Base-by-base conservation (phyloP, 2,329 filamentous ascomycete species). In the Xylariaceae sp. region DNA sequence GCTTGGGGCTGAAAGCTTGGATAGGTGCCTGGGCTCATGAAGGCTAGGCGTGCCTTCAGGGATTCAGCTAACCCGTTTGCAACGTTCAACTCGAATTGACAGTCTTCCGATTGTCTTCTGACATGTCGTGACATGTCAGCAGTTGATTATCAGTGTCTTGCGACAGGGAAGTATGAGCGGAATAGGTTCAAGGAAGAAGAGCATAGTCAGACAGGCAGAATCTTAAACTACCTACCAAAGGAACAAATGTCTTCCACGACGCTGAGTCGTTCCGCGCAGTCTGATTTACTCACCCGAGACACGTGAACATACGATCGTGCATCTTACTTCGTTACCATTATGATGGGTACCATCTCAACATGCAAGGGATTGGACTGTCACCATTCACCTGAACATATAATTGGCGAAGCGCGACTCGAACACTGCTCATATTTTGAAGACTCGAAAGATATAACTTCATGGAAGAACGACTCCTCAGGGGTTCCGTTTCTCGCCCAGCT, bases 171-270 rank as follows among this genome's bases (percentile, higher is more conserved):
- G n/a, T 68, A 66, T 35, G 62, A 65, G 54, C 2, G 19, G 19
- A 19, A 19, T 19, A 60, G 67, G 35, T 69, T 69, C 43, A 47
- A 37, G n/a, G 59, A 63, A 49, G 67, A 67, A 60, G 62, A n/a
- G 66, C 67, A 3, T 62, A 66, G 42, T 62, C 63, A 2, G 62
- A 59, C 27, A 67, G 64, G 64, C 19, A 63, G 62, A 34, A 54
- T 56, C n/a, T 51, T 51, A 27, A 47, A 19, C 19, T 19, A 19
- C 19, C 40, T 4, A 41, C 12, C 8, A 56, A 54, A 31, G 34
- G 19, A 9, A 12, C 39, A n/a, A 12, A 31, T 9, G 3, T 47
- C 50, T 11, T 34, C 47, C 30, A 42, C 39, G 44, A 54, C 44
- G 37, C 39, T 32, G 34, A 44, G 1, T 48, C 27, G 19, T 30